Conservation (phyloP, 2,329 filamentous ascomycete species). For the Colletotrichum zoysiae region DNA sequence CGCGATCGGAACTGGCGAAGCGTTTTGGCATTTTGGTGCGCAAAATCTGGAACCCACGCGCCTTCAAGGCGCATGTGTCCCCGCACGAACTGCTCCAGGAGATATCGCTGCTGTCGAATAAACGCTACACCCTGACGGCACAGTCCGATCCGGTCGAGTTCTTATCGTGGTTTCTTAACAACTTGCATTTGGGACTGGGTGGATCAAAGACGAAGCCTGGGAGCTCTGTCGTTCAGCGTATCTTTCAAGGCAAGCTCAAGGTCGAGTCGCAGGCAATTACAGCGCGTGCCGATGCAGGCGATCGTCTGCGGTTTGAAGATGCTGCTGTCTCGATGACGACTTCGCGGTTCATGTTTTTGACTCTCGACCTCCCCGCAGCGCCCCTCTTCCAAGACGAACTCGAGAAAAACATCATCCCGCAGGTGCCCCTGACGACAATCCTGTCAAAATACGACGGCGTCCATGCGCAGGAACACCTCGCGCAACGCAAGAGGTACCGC, state of each 20-base stretch:
- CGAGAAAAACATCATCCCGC: slow-evolving; percentile 95
- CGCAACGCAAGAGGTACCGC: slow-evolving; percentile 89
- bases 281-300: slow-evolving; percentile 86
- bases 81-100: slow-evolving; percentile 98
- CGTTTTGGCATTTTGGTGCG: slow-evolving; percentile 90
- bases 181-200: slow-evolving; percentile 90
- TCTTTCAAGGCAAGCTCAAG: slow-evolving; percentile 93
- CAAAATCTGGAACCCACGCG: slow-evolving; percentile 97
- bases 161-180: slow-evolving; percentile 96
- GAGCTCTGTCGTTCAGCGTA: slow-evolving; percentile 87
- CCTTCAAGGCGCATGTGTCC: slow-evolving; percentile 96
- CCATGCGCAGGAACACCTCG: slow-evolving; percentile 87
- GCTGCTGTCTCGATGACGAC: slow-evolving; percentile 82
- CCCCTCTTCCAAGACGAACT: slow-evolving; percentile 97
- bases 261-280: slow-evolving; percentile 96
- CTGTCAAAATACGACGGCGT: slow-evolving; percentile 94
- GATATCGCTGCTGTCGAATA: slow-evolving; percentile 88
- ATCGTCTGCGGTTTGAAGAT: slow-evolving; percentile 93
- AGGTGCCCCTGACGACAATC: slow-evolving; percentile 85
- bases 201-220: slow-evolving; percentile 89
- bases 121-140: slow-evolving; percentile 89
- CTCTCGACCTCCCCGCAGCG: slow-evolving; percentile 89
- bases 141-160: slow-evolving; percentile 98
- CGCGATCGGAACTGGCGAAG: slow-evolving; percentile 82
- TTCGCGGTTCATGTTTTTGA: slow-evolving; percentile 89